A percentile compares a stretch with the other conserved stretches of the same genome.
These are phyloP conservation scores for Cladophialophora yegresii DNA, from an alignment of 2,329 filamentous ascomycete genomes.

Conservation along the genomic window DNA sequence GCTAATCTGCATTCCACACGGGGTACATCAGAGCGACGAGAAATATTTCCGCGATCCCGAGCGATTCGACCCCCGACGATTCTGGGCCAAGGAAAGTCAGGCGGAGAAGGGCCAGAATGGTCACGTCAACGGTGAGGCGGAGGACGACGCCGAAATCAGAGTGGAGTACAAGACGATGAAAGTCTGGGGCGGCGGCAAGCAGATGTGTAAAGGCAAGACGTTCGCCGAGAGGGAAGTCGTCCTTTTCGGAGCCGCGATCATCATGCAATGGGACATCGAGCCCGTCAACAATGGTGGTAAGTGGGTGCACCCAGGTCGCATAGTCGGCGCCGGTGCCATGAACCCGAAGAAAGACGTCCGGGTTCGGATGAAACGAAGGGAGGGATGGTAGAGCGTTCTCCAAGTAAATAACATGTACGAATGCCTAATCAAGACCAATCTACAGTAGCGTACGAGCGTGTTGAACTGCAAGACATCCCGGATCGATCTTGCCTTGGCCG, in stretches of 20 bases:
- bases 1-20: conserved; percentile 49
- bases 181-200: conserved; percentile 53
- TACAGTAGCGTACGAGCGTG: background rate
- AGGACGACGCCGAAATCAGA: conserved; percentile 33
- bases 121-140: conserved; percentile 41
- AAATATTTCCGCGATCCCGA: conserved; percentile 41
- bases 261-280: conserved; percentile 60
- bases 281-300: conserved; percentile 45
- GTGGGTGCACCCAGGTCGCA: conserved; percentile 56
- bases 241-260: conserved; percentile 54
- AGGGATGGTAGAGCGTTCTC: conserved; percentile 30
- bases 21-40: conserved; percentile 48
- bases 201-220: conserved; percentile 54
- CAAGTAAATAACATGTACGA: background rate
- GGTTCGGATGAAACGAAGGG: conserved; percentile 55
- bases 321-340: conserved; percentile 53
- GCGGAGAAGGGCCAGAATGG: conserved; percentile 40
- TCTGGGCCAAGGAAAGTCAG: conserved; percentile 42
- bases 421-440: background rate
- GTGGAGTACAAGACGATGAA: conserved; percentile 49
- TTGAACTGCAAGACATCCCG: background rate
- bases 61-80: conserved; percentile 50
- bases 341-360: conserved; percentile 56
- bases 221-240: conserved; percentile 56
- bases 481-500: background rate